Evolutionary conservation across 192 early-diverging fungal genomes (phyloP), one percentile per base, ranked within the genome.

Genomic region (Nowakowskiella sp.): DNA sequence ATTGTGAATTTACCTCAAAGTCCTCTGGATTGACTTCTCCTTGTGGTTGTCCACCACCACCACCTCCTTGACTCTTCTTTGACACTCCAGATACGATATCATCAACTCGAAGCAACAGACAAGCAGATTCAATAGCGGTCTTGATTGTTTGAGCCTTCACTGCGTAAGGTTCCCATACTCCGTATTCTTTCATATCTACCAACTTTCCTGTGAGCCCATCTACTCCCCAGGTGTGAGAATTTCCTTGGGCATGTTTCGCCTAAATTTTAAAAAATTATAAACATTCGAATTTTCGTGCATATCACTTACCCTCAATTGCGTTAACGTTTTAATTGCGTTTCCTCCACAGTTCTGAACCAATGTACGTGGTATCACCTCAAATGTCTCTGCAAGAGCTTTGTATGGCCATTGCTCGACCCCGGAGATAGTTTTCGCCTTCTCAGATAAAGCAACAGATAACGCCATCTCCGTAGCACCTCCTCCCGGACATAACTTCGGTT

Each of bases 141-240:
- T 97, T 99, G 73, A 99, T 83, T 2, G 92, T 99, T 79, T 99
- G 96, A 7, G 94, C 84, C 80, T 99, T 99, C 63, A 99, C 96
- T n/a, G 93, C 93, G 52, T 85, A 82, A 9, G 96, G 94, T 72
- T 99, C 96, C 96, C 96, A 99, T 43, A 99, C 77, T 57, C 96
- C 96, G 55, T 97, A 99, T 50, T 87, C 82, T 44, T 85, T 82
- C 96, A 99, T 99, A 60, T 99, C 94, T 5, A 87, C 92, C 19
- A 95, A 77, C 60, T 83, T 80, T 53, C 96, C 96, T 42, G 77
- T 82, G 51, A 80, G 81, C 34, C 96, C 96, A 64, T 99, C 91
- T 61, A 99, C 89, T 54, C 96, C 96, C 81, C 85, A 97, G 19
- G 90, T 80, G 55, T 87, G 77, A n/a, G n/a, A n/a, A 57, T 89